Evolutionary conservation across 176 grass and related monocot species (phyloP), one percentile per base, ranked within the genome.

Genomic region (Urochloa ruziziensis): DNA sequence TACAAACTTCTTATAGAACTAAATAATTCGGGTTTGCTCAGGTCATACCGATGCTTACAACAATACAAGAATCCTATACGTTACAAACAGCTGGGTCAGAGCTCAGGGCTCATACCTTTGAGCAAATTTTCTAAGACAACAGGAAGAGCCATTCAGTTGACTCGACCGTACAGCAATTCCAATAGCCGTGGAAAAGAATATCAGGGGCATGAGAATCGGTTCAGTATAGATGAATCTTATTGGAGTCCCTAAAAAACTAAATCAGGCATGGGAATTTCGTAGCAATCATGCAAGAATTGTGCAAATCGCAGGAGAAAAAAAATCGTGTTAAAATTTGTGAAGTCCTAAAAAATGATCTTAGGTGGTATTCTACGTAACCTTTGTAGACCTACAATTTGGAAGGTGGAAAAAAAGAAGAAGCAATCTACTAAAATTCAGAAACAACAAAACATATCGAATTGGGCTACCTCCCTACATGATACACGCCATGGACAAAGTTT

Each of bases 91-190:
- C 69, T 70, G 18, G n/a, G 57, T 78, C 83, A 64, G 67, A 47
- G 53, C 40, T 78, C 83, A 64, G 67, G 37, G 53, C 40, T 81
- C n/a, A 66, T 4, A 71, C 23, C 63, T 25, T 51, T 4, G 73
- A 73, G 39, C 73, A 27, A n/a, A 73, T 40, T 90, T 90, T 83
- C 60, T 74, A 73, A 69, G 39, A 39, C 27, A 61, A 61, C 0
- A 49, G 35, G 66, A 83, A 83, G 43, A 72, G 30, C 61, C 4
- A 77, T 83, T 58, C 48, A 59, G 73, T 90, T 83, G 84, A 86
- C 84, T 86, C 53, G 43, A 42, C 29, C 49, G 73, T 83, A 44
- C 67, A 43, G 48, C 33, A 13, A 15, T 66, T 89, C 70, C 70
- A 32, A 44, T 61, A 83, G 58, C 48, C 6, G n/a, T 6, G 73